These are phyloP conservation scores for Agroathelia rolfsii DNA, from an alignment of 1,284 basidiomycete species.

Conservation along the genomic window DNA sequence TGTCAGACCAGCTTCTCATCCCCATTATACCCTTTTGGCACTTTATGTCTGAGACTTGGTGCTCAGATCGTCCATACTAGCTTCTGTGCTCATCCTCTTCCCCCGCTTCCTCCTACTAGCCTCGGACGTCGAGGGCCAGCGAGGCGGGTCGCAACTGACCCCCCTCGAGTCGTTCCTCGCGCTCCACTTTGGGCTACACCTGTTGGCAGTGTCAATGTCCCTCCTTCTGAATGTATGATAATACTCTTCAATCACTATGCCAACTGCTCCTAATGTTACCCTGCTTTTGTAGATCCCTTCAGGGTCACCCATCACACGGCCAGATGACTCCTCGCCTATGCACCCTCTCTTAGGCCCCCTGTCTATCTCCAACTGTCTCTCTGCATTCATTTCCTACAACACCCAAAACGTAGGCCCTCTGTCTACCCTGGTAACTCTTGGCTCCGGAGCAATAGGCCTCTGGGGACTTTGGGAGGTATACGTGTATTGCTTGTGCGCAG, in stretches of 20 bases:
- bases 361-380: constrained; percentile 37
- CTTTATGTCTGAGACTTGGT: constrained; percentile 8
- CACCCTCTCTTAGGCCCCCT: constrained; percentile 60
- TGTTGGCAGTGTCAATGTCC: constrained; percentile 42
- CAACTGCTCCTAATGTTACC: constrained; percentile 5
- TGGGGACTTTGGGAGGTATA: constrained; percentile 70
- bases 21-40: neutral
- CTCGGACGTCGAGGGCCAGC: constrained; percentile 32
- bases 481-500: no score
- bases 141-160: constrained; percentile 42
- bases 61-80: constrained; percentile 30
- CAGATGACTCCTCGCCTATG: constrained; percentile 13
- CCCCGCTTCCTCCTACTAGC: constrained; percentile 56
- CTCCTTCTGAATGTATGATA: constrained; percentile 48
- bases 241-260: constrained; percentile 4
- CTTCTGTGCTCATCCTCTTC: constrained; percentile 38
- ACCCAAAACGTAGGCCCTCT: constrained; percentile 47
- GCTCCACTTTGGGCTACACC: constrained; percentile 49
- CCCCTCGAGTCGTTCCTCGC: constrained; percentile 58
- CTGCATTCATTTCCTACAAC: constrained; percentile 60
- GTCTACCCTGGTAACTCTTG: constrained; percentile 37
- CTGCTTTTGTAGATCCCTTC: constrained; percentile 30
- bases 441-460: constrained; percentile 40
- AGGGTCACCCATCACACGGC: constrained; percentile 18
- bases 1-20: no score